Base-by-base conservation (phyloP, 305 asterid genomes). In the Petunia hybrid region DNA sequence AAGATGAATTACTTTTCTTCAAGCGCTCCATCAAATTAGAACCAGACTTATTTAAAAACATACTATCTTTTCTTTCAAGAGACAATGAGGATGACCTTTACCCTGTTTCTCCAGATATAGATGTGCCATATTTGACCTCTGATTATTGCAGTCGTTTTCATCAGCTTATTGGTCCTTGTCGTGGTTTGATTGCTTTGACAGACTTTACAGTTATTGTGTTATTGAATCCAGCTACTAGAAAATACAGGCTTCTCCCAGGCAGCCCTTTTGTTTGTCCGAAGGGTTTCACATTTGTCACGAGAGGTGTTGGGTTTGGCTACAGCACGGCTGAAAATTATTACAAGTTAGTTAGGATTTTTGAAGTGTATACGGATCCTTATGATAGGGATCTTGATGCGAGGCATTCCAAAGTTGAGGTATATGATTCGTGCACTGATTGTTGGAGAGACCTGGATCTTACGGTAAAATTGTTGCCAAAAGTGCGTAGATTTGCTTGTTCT, bases 201-300 rank as follows among this genome's bases (percentile, higher is more conserved):
- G 35, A 14, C 3, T 2, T 7, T 22, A n/a, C 3, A 3, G n/a
- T 2, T 13, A 48, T 59, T 61, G 10, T 41, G 10, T 22, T 69
- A 5, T 80, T 77, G 38, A 80, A 68, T 56, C 82, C 82, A 2
- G 57, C 78, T 1, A 12, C 40, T 10, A 5, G 60, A 3, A 36
- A 56, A 39, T 69, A 56, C 71, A 80, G 43, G 60, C 5, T 5
- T 6, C 45, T 80, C 22, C 69, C 71, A 1, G 38, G 41, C 4
- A n/a, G 59, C 41, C 78, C 78, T 3, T 31, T 80, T 36, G 4
- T 40, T 6, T 64, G 45, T 3, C 60, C 5, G 14, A 0, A 59
- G 2, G 13, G 4, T 56, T n/a, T 13, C 4, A 1, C 1, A 2
- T 4, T 8, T 16, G 4, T 10, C 3, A 8, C 10, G 10, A 51